Evolutionary conservation across 352 stramenopile genomes (phyloP).

Genomic region (Globisporangium nunn): DNA sequence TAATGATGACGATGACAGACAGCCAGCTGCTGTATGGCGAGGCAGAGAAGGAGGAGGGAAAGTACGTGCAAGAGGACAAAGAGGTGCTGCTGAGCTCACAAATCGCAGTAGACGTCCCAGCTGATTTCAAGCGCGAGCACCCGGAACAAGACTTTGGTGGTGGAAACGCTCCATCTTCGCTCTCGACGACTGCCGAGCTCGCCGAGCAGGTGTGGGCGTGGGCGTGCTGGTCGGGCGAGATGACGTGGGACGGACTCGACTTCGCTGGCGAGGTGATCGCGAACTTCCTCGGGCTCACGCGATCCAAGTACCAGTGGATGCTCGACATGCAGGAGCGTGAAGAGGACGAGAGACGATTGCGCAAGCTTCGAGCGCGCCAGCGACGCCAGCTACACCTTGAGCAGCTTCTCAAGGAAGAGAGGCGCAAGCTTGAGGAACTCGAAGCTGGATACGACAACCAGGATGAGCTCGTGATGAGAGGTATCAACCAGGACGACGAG

Average conservation of each 20-base stretch:
- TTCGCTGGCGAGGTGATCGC: slow-evolving; percentile 77
- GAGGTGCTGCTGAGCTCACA: not conserved
- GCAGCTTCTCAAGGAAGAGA: slow-evolving; percentile 60
- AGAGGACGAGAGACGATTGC: slow-evolving; percentile 48
- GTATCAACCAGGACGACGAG: not conserved
- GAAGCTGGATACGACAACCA: slow-evolving; percentile 23
- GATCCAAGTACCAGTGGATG: slow-evolving; percentile 83
- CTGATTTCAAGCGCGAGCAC: not conserved
- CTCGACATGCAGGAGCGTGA: slow-evolving; percentile 68
- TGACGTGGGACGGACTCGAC: slow-evolving; percentile 62
- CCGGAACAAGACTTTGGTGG: not conserved
- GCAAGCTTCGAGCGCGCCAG: slow-evolving; percentile 51
- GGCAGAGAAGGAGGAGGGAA: not conserved
- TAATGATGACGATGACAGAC: not conserved
- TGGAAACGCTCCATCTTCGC: not conserved
- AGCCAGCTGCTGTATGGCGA: not conserved
- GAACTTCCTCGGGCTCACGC: slow-evolving; percentile 77
- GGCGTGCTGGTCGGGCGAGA: slow-evolving; percentile 56
- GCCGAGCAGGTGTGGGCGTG: slow-evolving; percentile 42
- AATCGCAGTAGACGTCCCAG: not conserved
- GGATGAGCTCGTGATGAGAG: not conserved
- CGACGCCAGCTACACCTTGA: slow-evolving; percentile 57
- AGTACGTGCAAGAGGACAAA: not conserved
- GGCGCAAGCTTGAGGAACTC: slow-evolving; percentile 56
- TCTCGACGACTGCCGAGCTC: not conserved